Percentiles rank a stretch among this genome's conserved stretches.
These are phyloP conservation scores for Fusarium caatingaense DNA, from an alignment of 2,329 filamentous ascomycete species.

Conservation along the genomic window DNA sequence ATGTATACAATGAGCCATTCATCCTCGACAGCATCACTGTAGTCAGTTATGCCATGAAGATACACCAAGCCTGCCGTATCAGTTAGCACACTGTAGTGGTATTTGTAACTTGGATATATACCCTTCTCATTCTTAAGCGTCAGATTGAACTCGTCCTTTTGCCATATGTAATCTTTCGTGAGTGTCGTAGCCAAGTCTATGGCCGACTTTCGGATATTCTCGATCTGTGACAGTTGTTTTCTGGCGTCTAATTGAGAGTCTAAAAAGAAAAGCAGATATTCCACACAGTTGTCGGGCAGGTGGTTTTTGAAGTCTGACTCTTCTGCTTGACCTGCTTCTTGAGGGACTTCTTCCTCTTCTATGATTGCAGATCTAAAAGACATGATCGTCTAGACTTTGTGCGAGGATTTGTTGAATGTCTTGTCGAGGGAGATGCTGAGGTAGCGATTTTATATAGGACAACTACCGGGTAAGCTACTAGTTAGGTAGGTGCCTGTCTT, in stretches of 20 bases:
- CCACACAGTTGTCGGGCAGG: conserved; percentile 84
- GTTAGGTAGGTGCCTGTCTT: no score
- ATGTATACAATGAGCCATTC: conserved; percentile 97
- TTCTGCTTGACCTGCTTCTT: neutral
- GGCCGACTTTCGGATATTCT: conserved; percentile 76
- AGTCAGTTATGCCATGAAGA: conserved; percentile 83
- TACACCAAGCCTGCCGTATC: conserved; percentile 61
- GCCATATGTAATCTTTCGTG: conserved; percentile 94
- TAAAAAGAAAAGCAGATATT: conserved; percentile 83
- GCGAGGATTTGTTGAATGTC: neutral
- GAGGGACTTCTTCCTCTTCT: neutral
- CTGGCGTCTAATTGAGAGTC: conserved; percentile 65
- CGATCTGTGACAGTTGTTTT: conserved; percentile 73
- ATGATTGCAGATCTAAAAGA: conserved; percentile 12
- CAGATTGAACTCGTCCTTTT: conserved; percentile 83
- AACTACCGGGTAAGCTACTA: conserved; percentile 30
- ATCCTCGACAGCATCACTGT: conserved; percentile 94
- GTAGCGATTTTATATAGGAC: neutral
- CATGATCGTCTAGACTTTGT: conserved; percentile 5
- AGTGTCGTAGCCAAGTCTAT: conserved; percentile 70
- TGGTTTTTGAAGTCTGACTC: conserved; percentile 27
- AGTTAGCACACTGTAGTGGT: conserved; percentile 12
- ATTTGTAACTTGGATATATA: conserved; percentile 46
- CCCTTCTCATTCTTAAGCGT: conserved; percentile 70
- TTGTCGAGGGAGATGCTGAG: conserved; percentile 3